Percentiles rank a stretch among this genome's conserved stretches.
These are phyloP conservation scores for Cutaneotrichosporon arboriforme DNA, from an alignment of 1,284 basidiomycete genomes.

Conservation along the genomic window DNA sequence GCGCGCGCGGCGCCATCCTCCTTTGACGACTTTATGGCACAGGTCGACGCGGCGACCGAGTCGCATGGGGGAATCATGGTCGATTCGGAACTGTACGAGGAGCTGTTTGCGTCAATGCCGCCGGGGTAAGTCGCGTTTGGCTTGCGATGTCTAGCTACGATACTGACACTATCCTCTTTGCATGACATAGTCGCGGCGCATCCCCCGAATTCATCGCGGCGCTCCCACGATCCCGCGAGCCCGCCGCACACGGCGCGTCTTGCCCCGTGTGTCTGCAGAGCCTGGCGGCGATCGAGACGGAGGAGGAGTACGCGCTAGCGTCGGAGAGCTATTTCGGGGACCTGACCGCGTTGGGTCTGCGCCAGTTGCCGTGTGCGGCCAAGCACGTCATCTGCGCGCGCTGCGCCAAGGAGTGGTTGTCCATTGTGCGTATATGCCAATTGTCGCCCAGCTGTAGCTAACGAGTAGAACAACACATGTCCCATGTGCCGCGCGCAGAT, in stretches of 20 bases:
- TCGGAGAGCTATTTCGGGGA: constrained; percentile 18
- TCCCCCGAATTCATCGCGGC: constrained; percentile 13
- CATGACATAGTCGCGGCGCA: constrained; percentile 8
- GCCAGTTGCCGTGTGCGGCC: constrained; percentile 14
- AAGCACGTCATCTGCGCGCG: constrained; percentile 21
- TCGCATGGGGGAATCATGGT: constrained; percentile 14
- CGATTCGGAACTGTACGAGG: constrained; percentile 21
- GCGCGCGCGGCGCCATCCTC: constrained; percentile 7
- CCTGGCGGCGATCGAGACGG: constrained; percentile 17
- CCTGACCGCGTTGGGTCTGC: constrained; percentile 13
- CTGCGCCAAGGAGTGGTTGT: constrained; percentile 16
- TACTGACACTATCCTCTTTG: no score
- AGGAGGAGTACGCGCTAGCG: constrained; percentile 25
- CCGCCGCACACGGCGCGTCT: background rate
- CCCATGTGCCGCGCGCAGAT: constrained; percentile 19
- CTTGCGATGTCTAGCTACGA: background rate
- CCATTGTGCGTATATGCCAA: constrained; percentile 11
- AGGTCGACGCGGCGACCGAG: constrained; percentile 1
- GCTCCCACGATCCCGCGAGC: constrained; percentile 9
- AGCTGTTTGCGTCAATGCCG: constrained; percentile 14
- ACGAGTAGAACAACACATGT: constrained; percentile 21
- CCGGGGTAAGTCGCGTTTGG: constrained; percentile 7
- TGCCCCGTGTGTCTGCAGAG: constrained; percentile 23
- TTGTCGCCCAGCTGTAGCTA: background rate
- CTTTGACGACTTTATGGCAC: constrained; percentile 16